phyloP scores from a whole-genome alignment of 1,284 basidiomycete species.

The Cryptococcus maquisensis region DNA sequence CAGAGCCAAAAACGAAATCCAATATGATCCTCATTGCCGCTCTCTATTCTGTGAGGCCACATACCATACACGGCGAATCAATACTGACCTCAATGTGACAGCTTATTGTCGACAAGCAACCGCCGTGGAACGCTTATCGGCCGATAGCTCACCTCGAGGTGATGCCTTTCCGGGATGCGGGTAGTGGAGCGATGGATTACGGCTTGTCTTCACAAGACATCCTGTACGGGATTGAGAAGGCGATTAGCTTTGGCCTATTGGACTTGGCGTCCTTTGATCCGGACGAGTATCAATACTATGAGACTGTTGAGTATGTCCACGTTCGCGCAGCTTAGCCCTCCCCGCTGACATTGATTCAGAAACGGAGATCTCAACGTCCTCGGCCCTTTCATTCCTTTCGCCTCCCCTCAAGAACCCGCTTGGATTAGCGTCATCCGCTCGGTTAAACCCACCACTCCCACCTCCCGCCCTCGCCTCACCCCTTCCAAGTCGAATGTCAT shows the following conservation, averaged over 20 bases:
- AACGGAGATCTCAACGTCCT: conserved; percentile 99
- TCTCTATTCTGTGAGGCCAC: conserved; percentile 57
- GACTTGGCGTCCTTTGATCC: conserved; percentile 81
- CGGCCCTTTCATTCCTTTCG: conserved; percentile 82
- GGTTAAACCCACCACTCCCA: background rate
- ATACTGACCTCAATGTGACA: conserved; percentile 41
- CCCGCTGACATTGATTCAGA: conserved; percentile 20
- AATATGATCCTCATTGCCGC: conserved; percentile 90
- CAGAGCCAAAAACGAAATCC: conserved; percentile 79
- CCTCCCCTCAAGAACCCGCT: conserved; percentile 68
- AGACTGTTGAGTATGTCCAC: conserved; percentile 66
- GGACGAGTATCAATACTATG: conserved; percentile 67
- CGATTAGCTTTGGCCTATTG: conserved; percentile 80
- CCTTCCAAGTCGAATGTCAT: conserved; percentile 55
- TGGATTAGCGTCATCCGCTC: conserved; percentile 20
- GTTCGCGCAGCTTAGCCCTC: background rate
- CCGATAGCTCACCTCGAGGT: conserved; percentile 87
- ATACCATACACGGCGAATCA: conserved; percentile 3
- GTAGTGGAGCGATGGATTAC: conserved; percentile 87
- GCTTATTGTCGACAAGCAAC: conserved; percentile 88
- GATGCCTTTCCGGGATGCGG: conserved; percentile 94
- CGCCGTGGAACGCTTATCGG: conserved; percentile 93
- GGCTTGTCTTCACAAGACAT: conserved; percentile 74
- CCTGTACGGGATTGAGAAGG: conserved; percentile 93
- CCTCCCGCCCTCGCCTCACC: background rate